Evolutionary conservation across 495 filamentous ascomycete species (phyloP).

Genomic region (Aspergillus mulundensis): DNA sequence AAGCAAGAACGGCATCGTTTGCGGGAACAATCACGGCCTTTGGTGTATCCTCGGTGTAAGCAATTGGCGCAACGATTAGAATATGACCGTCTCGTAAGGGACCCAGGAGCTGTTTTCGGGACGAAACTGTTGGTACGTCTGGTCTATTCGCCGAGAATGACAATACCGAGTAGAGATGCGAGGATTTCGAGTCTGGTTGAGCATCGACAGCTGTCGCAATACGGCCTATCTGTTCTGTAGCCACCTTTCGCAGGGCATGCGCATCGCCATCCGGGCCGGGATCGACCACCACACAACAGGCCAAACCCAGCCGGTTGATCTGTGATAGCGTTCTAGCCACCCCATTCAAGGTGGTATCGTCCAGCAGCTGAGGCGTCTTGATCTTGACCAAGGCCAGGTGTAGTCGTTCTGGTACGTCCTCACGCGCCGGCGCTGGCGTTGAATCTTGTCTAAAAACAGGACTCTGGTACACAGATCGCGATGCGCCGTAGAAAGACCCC

Average conservation of each 20-base stretch:
- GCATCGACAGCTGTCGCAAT: slow-evolving; percentile 68
- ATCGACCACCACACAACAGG: slow-evolving; percentile 78
- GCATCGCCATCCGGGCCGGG: slow-evolving; percentile 40
- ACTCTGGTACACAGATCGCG: slow-evolving; percentile 56
- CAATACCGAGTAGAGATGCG: slow-evolving; percentile 65
- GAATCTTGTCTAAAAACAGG: slow-evolving; percentile 57
- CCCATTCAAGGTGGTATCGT: slow-evolving; percentile 64
- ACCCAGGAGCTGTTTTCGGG: slow-evolving; percentile 58
- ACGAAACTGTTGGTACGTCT: slow-evolving; percentile 41
- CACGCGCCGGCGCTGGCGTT: slow-evolving; percentile 29
- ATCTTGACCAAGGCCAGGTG: slow-evolving; percentile 89
- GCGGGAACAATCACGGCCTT: slow-evolving; percentile 51
- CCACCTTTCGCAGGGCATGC: slow-evolving; percentile 37
- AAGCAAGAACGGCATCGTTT: slow-evolving; percentile 65
- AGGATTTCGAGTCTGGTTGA: slow-evolving; percentile 59
- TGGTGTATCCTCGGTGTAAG: slow-evolving; percentile 58
- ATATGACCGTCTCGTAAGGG: slow-evolving; percentile 73
- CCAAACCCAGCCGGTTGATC: slow-evolving; percentile 73
- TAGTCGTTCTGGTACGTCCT: slow-evolving; percentile 41
- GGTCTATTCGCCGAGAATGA: slow-evolving; percentile 31
- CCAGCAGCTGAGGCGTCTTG: slow-evolving; percentile 62
- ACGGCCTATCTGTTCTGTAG: slow-evolving; percentile 65
- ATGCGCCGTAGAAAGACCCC: slow-evolving; percentile 57
- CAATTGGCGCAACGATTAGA: slow-evolving; percentile 70
- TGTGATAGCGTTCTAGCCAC: slow-evolving; percentile 81